A percentile compares a stretch with the other conserved stretches of the same genome.
Conservation (phyloP, 2,329 filamentous ascomycete species). For the Hypoxylon sp. region DNA sequence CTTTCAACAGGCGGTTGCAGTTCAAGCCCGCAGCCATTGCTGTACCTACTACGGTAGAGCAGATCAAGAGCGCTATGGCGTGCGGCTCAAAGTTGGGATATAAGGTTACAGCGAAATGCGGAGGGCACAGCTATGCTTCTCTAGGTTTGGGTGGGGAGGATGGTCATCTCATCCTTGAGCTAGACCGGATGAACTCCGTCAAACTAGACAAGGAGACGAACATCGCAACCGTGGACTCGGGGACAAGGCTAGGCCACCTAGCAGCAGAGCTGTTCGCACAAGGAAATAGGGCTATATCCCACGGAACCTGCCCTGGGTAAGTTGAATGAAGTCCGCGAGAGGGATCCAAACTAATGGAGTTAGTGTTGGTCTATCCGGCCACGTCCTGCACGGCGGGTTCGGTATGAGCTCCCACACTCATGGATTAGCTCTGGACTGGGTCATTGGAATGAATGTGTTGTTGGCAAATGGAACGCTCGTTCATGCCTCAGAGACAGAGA, state of each 20-base stretch:
- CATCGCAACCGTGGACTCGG: slow-evolving; percentile 61
- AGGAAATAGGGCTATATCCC: slow-evolving; percentile 55
- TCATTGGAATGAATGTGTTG: slow-evolving; percentile 55
- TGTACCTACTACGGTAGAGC: slow-evolving; percentile 58
- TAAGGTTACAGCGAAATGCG: slow-evolving; percentile 63
- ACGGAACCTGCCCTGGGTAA: slow-evolving; percentile 59
- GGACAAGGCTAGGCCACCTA: slow-evolving; percentile 61
- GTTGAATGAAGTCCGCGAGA: slow-evolving; percentile 27
- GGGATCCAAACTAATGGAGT: slow-evolving; percentile 30
- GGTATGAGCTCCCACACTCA: slow-evolving; percentile 60
- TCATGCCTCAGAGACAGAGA: slow-evolving; percentile 52
- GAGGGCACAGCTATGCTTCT: slow-evolving; percentile 66
- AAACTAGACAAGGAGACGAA: slow-evolving; percentile 57
- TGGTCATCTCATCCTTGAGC: slow-evolving; percentile 62
- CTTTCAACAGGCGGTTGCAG: slow-evolving; percentile 52
- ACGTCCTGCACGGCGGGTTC: slow-evolving; percentile 57
- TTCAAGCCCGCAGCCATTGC: slow-evolving; percentile 60
- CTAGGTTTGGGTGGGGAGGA: slow-evolving; percentile 63
- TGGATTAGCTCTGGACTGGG: slow-evolving; percentile 63
- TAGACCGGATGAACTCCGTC: slow-evolving; percentile 61
- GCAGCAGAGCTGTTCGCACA: slow-evolving; percentile 55
- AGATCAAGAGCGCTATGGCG: slow-evolving; percentile 61
- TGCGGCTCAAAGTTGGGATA: slow-evolving; percentile 60
- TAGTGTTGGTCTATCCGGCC: slow-evolving; percentile 57
- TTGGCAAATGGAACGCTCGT: slow-evolving; percentile 53